Evolutionary conservation across 2,329 filamentous ascomycete genomes (phyloP).

Genomic region (Neophaeococcomyces mojaviensis): DNA sequence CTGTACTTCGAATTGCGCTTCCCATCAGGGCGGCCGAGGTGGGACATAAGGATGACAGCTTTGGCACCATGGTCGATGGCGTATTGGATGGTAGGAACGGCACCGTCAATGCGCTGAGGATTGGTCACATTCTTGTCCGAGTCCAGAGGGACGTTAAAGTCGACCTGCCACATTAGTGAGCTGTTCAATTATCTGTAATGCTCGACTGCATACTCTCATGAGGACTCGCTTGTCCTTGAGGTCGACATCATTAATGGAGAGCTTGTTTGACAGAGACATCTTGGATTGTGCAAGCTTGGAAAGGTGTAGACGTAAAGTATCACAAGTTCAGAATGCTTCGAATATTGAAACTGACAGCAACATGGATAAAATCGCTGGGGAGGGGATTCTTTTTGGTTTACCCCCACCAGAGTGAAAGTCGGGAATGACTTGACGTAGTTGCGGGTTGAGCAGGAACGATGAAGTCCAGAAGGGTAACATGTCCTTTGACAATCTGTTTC

Average conservation of each 20-base stretch:
- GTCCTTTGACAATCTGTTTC: no score
- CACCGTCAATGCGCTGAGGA: conserved; percentile 95
- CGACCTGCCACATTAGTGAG: conserved; percentile 56
- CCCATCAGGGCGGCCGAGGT: conserved; percentile 92
- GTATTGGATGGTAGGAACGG: conserved; percentile 90
- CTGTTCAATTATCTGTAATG: neutral
- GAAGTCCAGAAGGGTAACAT: no score
- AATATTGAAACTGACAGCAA: neutral
- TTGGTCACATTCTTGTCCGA: conserved; percentile 91
- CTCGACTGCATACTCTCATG: conserved; percentile 66
- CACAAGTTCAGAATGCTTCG: neutral
- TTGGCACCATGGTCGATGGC: conserved; percentile 85
- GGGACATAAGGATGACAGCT: conserved; percentile 93
- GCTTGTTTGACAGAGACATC: conserved; percentile 99
- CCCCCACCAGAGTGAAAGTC: no score
- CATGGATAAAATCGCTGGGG: no score
- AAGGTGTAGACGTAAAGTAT: neutral
- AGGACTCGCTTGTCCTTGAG: conserved; percentile 97
- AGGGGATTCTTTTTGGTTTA: no score
- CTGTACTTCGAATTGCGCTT: conserved; percentile 88
- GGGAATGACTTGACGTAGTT: no score
- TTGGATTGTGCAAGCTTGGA: conserved; percentile 10
- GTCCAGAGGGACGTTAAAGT: conserved; percentile 99
- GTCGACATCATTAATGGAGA: conserved; percentile 92
- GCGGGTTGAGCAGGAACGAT: no score